phyloP scores from a whole-genome alignment of 352 stramenopile species.

The Achlya hypogyna region DNA sequence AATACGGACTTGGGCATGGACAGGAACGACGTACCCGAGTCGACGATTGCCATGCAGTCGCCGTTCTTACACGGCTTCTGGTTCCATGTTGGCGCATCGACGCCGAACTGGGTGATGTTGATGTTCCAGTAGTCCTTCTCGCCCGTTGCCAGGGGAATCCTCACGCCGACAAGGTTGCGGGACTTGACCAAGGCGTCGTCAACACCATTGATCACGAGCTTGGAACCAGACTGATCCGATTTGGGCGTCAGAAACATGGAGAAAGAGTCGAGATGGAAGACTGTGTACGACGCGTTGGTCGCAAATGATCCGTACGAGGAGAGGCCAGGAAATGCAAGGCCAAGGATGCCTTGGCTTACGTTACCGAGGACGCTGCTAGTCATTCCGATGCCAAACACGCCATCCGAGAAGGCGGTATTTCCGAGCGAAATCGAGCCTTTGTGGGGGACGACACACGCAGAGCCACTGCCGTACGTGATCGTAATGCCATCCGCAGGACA shows the following conservation, averaged over 20 bases:
- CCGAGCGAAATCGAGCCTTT: constrained; percentile 38
- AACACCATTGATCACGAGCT: constrained; percentile 59
- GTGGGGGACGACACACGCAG: constrained; percentile 47
- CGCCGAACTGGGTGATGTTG: constrained; percentile 45
- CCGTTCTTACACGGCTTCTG: constrained; percentile 29
- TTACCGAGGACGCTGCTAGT: constrained; percentile 38
- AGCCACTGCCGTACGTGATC: constrained; percentile 58
- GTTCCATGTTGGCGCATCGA: constrained; percentile 23
- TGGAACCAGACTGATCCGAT: constrained; percentile 39
- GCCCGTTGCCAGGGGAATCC: constrained; percentile 33
- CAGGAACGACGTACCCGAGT: constrained; percentile 52
- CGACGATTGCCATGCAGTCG: constrained; percentile 38
- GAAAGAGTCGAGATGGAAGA: constrained; percentile 56
- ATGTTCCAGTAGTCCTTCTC: constrained; percentile 53
- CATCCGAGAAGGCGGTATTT: constrained; percentile 32
- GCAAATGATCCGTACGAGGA: constrained; percentile 28
- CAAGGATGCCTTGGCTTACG: constrained; percentile 47
- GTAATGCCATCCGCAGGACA: constrained; percentile 32
- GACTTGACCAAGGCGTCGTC: constrained; percentile 43
- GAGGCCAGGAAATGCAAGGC: constrained; percentile 45
- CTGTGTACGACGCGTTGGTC: constrained; percentile 12
- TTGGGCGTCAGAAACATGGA: constrained; percentile 49
- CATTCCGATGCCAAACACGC: constrained; percentile 48
- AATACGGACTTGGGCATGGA: constrained; percentile 41
- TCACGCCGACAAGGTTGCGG: constrained; percentile 36